Conservation (phyloP, 768 basidiomycete genomes). For the Kwoniella sp. region DNA sequence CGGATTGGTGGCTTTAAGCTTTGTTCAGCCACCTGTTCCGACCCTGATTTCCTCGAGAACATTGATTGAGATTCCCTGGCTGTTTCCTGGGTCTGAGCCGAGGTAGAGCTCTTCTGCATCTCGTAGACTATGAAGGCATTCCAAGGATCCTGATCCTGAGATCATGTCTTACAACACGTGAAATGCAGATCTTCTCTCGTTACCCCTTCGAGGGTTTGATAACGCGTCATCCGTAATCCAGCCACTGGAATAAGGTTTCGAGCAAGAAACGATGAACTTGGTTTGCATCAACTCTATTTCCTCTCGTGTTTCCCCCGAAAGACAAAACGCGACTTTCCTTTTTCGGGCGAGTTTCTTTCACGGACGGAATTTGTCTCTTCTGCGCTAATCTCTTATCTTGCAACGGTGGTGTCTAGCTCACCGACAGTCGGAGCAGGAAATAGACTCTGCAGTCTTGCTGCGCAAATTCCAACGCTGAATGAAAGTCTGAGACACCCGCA, state of each 20-base stretch:
- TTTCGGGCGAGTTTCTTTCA: background rate
- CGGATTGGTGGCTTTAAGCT: background rate
- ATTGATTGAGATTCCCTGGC: background rate
- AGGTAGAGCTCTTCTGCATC: too few relatives aligned
- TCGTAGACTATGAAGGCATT: too few relatives aligned
- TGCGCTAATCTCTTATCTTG: background rate
- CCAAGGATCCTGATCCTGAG: background rate
- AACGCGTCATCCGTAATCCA: background rate
- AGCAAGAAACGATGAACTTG: background rate
- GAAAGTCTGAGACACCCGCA: background rate
- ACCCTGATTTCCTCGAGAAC: background rate
- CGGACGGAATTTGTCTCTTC: background rate
- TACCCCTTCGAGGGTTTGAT: background rate
- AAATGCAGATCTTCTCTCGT: background rate
- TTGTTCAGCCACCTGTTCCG: constrained; percentile 1
- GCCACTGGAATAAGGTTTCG: background rate
- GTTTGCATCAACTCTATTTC: background rate
- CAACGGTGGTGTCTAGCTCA: too few relatives aligned
- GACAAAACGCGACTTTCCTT: background rate
- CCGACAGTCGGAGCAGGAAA: background rate
- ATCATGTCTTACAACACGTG: constrained; percentile 7
- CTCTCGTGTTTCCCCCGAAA: background rate
- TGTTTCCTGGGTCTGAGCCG: too few relatives aligned
- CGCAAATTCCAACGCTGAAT: too few relatives aligned
- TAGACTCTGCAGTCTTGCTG: background rate